phyloP scores from a whole-genome alignment of 2,329 filamentous ascomycete species.

The Neonectria ditissima region DNA sequence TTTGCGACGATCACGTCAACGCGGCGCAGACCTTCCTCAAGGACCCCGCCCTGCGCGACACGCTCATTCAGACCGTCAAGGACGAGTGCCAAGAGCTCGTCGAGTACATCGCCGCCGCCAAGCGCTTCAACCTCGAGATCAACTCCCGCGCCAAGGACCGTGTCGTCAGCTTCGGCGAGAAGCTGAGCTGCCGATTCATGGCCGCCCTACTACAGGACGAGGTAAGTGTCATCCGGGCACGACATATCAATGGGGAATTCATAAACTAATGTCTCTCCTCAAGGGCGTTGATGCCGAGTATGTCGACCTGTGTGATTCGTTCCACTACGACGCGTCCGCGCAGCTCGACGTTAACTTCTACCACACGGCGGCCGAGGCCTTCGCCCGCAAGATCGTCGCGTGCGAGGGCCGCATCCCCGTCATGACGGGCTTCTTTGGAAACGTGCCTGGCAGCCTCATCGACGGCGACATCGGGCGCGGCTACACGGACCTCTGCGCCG shows the following conservation, averaged over 20 bases:
- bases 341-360: constrained; percentile 78
- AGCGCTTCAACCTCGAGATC: constrained; percentile 78
- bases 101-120: constrained; percentile 76
- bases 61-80: constrained; percentile 75
- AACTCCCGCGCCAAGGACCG: constrained; percentile 84
- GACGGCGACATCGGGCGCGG: constrained; percentile 91
- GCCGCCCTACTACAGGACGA: constrained; percentile 83
- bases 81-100: constrained; percentile 83
- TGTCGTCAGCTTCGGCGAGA: constrained; percentile 95
- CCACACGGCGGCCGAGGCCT: constrained; percentile 68
- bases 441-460: constrained; percentile 89
- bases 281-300: constrained; percentile 87
- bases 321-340: constrained; percentile 73
- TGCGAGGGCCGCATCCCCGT: constrained; percentile 79
- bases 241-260: too few species aligned
- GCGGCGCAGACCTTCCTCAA: constrained; percentile 75
- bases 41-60: constrained; percentile 66
- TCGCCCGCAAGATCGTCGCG: constrained; percentile 72
- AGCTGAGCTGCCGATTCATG: constrained; percentile 94
- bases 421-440: constrained; percentile 94
- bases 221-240: constrained; percentile 50
- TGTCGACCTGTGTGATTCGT: constrained; percentile 86
- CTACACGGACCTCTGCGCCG: constrained; percentile 96
- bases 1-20: constrained; percentile 83
- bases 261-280: constrained; percentile 41